phyloP scores from a whole-genome alignment of 2,329 filamentous ascomycete species.

The Cyclaneusma minus region DNA sequence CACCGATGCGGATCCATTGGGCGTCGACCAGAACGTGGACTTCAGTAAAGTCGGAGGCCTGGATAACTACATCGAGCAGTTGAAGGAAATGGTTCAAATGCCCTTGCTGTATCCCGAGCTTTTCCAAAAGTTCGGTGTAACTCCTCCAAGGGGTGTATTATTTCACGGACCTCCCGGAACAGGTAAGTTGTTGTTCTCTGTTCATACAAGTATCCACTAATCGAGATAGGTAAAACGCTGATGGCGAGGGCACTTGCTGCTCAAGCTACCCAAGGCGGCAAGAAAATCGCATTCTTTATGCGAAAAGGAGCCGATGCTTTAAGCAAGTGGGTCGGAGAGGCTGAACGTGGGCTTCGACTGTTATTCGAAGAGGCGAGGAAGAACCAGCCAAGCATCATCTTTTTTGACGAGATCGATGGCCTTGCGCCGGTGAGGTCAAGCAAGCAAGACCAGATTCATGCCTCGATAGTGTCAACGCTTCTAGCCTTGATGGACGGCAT shows the following conservation, averaged over 20 bases:
- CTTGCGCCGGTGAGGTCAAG: constrained; percentile 90
- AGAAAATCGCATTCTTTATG: constrained; percentile 99
- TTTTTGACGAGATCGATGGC: constrained; percentile 98
- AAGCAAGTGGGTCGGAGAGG: constrained; percentile 98
- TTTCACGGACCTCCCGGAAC: constrained; percentile 97
- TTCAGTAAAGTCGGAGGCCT: constrained; percentile 91
- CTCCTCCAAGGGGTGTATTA: constrained; percentile 82
- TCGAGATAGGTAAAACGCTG: too few species aligned
- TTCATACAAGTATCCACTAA: too few species aligned
- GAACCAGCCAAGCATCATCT: constrained; percentile 96
- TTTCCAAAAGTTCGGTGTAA: constrained; percentile 81
- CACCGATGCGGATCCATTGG: constrained; percentile 86
- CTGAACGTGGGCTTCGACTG: constrained; percentile 82
- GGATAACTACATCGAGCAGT: constrained; percentile 84
- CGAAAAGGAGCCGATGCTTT: constrained; percentile 93
- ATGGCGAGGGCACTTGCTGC: constrained; percentile 85
- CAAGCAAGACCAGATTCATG: constrained; percentile 97
- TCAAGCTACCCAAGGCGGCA: constrained; percentile 73
- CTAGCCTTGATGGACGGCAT: constrained; percentile 93
- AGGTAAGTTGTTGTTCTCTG: too few species aligned
- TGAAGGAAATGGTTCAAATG: constrained; percentile 97
- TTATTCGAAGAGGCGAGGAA: constrained; percentile 92
- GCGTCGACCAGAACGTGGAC: constrained; percentile 81
- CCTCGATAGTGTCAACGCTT: constrained; percentile 91
- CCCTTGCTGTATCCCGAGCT: constrained; percentile 90